Evolutionary conservation across 257 asterid genomes (phyloP), one percentile per base, ranked within the genome.

Genomic region (Solanum chiquidenum): DNA sequence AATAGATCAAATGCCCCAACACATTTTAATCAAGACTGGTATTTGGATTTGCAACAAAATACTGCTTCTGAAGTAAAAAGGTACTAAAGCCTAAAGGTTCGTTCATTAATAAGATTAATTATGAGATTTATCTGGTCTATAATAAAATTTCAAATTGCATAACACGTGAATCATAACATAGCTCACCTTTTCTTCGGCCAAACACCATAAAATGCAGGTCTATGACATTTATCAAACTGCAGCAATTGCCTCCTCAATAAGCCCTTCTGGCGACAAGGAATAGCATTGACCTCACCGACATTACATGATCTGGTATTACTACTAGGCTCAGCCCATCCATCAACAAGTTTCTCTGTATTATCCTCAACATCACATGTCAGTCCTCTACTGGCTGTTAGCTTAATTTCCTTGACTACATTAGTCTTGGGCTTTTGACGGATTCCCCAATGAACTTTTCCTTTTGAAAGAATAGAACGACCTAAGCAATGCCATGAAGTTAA

Each of bases 161-260:
- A 49, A 10, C 44, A 49, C 12, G 2, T 10, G 86, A 82, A 82
- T 49, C 86, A 87, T 21, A 84, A 71, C 40, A 77, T 3, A 38
- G 72, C 88, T 93, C 87, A 94, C 99, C 98, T 96, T 92, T 92
- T 96, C 91, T 89, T 91, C 55, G 94, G 92, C 95, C 98, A 94
- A 90, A 94, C 89, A 89, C 99, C 99, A 88, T 95, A 97, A 92
- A 96, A 97, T 42, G 99, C 95, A 92, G 99, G 99, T 92, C 99
- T 94, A 12, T 95, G 77, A 89, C 97, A 92, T 91, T 94, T 95
- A 87, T 97, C 99, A 89, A 97, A 97, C 92, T 97, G 99, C 93
- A 97, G 90, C 84, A 97, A 90, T 93, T 94, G 93, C 90, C 87
- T 95, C 82, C 86, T 89, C 29, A 55, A 91, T 77, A 80, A 37